Evolutionary conservation across 768 basidiomycete species (phyloP), one percentile per base, ranked within the genome.

Genomic region (Mycena pura): DNA sequence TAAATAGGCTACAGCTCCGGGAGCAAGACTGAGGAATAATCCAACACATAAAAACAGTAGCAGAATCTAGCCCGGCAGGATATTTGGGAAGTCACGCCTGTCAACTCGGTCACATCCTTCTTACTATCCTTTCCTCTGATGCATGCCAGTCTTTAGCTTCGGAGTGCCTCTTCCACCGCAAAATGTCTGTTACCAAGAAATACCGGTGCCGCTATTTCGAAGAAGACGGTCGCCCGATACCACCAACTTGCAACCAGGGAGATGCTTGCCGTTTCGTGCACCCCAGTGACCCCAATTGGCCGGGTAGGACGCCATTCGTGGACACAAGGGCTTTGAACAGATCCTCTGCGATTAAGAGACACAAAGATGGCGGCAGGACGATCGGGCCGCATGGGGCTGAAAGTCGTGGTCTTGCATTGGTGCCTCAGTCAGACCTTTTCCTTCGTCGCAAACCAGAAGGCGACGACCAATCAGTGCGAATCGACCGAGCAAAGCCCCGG

Each of bases 201-300:
- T 73, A 78, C 58, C 77, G 76, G 28, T 84, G 83, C 71, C 82
- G 83, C 27, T 77, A 86, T 69, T 86, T 81, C 49, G 80, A 84
- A 60, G 74, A 74, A 51, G 67, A 70, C 39, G 85, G 84, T 14
- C 71, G 69, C 22, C 71, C 78, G 3, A 69, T 82, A 46, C 75
- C 74, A 55, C 80, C 81, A 8, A 72, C 71, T 27, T 86, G 84
- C 62, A 76, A 68, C 32, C 78, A 84, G 62, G 84, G 84, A 27
- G 74, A 73, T 40, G 74, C 69, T 34, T 86, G 84, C 70, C 82
- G 84, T 27, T 86, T 83, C 62, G 76, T 85, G 34, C 84, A 86
- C 61, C 84, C 84, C 28, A 73, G 67, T 44, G 84, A 86, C 67
- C 59, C 74, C 29, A 76, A 80, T 44, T 85, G 84, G 78, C 69